phyloP scores from a whole-genome alignment of 2,329 filamentous ascomycete genomes.

The Stagonosporopsis cucurbitacearum region DNA sequence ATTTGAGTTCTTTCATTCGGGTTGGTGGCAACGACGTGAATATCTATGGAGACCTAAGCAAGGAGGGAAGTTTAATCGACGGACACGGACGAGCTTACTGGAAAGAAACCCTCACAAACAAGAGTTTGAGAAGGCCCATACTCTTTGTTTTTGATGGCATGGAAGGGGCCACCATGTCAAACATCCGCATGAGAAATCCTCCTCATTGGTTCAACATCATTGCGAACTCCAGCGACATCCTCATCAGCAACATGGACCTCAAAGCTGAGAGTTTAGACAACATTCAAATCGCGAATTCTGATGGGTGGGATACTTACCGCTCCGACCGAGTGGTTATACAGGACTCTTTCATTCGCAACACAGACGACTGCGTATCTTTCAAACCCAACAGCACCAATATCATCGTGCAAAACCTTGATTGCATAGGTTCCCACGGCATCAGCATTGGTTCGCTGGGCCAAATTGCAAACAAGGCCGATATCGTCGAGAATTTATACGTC shows the following conservation, averaged over 20 bases:
- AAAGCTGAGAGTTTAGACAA: constrained; percentile 1
- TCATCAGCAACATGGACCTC: constrained; percentile 16
- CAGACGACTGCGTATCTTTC: constrained; percentile 68
- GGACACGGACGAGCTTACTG: constrained; percentile 64
- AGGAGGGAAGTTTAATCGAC: constrained; percentile 55
- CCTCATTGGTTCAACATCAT: constrained; percentile 54
- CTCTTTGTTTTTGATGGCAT: constrained; percentile 34
- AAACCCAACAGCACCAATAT: constrained; percentile 71
- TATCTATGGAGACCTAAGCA: constrained; percentile 61
- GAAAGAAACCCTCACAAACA: constrained; percentile 2
- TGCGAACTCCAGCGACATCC: constrained; percentile 55
- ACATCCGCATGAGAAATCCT: constrained; percentile 5
- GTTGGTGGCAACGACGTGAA: constrained; percentile 66
- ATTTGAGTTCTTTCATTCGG: constrained; percentile 37
- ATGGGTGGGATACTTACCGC: constrained; percentile 63
- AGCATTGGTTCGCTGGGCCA: constrained; percentile 71
- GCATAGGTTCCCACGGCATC: constrained; percentile 71
- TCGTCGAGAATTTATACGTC: constrained; percentile 69
- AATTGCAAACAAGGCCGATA: constrained; percentile 65
- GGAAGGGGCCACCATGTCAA: constrained; percentile 9
- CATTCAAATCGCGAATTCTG: constrained; percentile 25
- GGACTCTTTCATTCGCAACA: constrained; percentile 64
- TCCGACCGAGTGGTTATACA: constrained; percentile 66
- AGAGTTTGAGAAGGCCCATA: constrained; percentile 60
- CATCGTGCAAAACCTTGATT: constrained; percentile 66